Base-by-base conservation (phyloP, 225 moss, liverwort and hornwort species). In the Straminergon stramineum region DNA sequence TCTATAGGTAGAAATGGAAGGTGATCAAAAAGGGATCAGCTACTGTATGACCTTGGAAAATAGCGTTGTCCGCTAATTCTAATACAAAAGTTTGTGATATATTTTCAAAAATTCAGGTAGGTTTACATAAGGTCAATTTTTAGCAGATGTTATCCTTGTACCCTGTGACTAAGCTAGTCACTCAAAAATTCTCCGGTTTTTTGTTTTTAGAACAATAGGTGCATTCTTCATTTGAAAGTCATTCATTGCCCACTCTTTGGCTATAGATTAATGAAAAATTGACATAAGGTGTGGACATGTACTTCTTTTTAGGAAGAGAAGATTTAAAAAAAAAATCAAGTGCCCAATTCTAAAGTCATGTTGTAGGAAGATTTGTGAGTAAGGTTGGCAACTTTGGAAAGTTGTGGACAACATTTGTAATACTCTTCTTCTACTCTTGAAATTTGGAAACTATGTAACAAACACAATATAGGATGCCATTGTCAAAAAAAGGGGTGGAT, bases 211-310 rank as follows among this genome's bases (percentile, higher is more conserved):
- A 45, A 0, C 17, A 16, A 43, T 48, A 45, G 45, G 74, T 30
- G 48, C 16, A 74, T 75, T 31, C 31, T 18, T 48, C 7, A 48
- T 48, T 48, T 75, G 9, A 71, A 69, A 48, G 31, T 18, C 75
- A 75, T 75, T 11, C 11, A 48, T 31, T 0, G 1, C 0, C 1
- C 14, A 45, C 43, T 43, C 14, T 66, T 34, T 2, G 1, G 14
- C 16, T 16, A 3, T 4, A 65, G 9, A 10, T 67, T 37, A 11
- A 20, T 37, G 12, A 37, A 23, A 69, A 69, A 39, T 39, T 69
- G 39, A 69, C 7, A 69, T 2, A 69, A 22, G 6, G 13, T 69
- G 7, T 69, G 7, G 7, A 69, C 21, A n/a, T 69, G 7, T 69
- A 69, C 4, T 69, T 69, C 7, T 2, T 69, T n/a, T 15, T 2